Conservation (phyloP, 1,284 basidiomycete species). For the Puccinia polysora region DNA sequence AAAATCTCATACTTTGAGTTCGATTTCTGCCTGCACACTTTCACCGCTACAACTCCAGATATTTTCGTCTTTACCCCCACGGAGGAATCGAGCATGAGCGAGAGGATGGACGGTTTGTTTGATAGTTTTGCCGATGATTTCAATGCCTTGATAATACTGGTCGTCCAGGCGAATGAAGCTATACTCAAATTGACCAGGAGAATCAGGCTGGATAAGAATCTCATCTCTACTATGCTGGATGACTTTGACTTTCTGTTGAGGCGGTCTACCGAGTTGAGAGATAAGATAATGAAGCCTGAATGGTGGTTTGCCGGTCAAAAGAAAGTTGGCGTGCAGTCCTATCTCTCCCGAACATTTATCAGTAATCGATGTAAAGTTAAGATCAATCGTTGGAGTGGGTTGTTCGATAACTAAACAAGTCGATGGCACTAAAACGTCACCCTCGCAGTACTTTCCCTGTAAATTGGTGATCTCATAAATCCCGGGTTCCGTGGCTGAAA, state of each 20-base stretch:
- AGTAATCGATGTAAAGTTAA: constrained; percentile 80
- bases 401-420: constrained; percentile 37
- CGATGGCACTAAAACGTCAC: constrained; percentile 71
- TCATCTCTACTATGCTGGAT: constrained; percentile 74
- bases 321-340: constrained; percentile 78
- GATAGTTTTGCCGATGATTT: constrained; percentile 28
- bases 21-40: constrained; percentile 32
- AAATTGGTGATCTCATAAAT: constrained; percentile 72
- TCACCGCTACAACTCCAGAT: constrained; percentile 43
- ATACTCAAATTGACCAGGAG: constrained; percentile 84
- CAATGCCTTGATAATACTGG: constrained; percentile 66
- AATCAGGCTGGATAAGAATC: constrained; percentile 77
- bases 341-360: constrained; percentile 82
- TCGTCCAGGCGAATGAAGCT: constrained; percentile 76
- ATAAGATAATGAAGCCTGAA: constrained; percentile 68
- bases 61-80: constrained; percentile 27
- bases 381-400: constrained; percentile 32
- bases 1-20: constrained; percentile 28
- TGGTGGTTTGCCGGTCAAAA: constrained; percentile 82
- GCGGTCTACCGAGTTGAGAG: constrained; percentile 65
- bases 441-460: constrained; percentile 69
- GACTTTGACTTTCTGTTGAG: constrained; percentile 53
- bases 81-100: constrained; percentile 32
- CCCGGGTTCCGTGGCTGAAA: constrained; percentile 59
- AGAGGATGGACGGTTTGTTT: constrained; percentile 39